These are phyloP conservation scores for Trichophyton schoenleinii DNA, from an alignment of 2,329 filamentous ascomycete genomes.

Conservation along the genomic window DNA sequence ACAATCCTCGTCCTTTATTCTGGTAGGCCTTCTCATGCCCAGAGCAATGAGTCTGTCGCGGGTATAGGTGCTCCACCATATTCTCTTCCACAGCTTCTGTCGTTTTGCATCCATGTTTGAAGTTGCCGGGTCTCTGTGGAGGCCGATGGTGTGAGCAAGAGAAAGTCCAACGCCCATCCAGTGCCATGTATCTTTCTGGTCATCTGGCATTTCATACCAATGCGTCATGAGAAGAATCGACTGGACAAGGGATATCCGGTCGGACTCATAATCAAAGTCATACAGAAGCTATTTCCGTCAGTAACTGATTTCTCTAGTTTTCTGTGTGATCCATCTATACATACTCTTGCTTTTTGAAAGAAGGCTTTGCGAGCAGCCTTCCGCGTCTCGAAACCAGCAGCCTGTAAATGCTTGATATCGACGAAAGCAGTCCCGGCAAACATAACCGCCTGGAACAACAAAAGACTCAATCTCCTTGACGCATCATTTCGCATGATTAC, in stretches of 20 bases:
- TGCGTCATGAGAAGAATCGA: conserved; percentile 86
- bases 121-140: conserved; percentile 73
- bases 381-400: conserved; percentile 63
- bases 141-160: conserved; percentile 79
- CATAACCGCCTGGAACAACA: conserved; percentile 90
- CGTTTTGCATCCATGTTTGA: conserved; percentile 62
- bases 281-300: conserved; percentile 54
- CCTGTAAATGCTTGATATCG: conserved; percentile 61
- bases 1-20: conserved; percentile 87
- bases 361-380: conserved; percentile 78
- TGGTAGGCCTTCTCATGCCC: conserved; percentile 82
- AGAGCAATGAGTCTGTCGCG: conserved; percentile 83
- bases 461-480: conserved; percentile 59
- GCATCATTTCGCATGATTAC: conserved; percentile 55
- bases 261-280: conserved; percentile 88
- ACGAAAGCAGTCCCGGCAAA: conserved; percentile 84
- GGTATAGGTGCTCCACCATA: conserved; percentile 98
- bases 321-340: conserved; percentile 21
- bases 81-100: conserved; percentile 80
- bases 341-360: conserved; percentile 73
- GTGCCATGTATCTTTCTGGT: conserved; percentile 96
- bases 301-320: not conserved
- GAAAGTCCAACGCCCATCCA: conserved; percentile 97
- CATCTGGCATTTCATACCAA: conserved; percentile 94
- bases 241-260: conserved; percentile 79